Base-by-base conservation (phyloP, 768 basidiomycete genomes). In the Psilocybe cubensis region DNA sequence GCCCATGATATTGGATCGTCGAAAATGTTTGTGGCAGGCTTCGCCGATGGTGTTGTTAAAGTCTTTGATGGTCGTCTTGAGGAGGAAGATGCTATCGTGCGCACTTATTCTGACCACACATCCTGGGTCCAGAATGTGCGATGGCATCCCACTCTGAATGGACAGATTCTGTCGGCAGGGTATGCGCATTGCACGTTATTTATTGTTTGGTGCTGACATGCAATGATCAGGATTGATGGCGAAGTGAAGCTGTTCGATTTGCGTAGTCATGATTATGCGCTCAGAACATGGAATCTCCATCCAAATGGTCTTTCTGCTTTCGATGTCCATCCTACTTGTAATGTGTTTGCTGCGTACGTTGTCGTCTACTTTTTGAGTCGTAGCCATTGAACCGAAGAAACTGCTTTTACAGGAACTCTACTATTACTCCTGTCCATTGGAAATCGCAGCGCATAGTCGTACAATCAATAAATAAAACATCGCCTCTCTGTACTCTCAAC, bases 201-300 rank as follows among this genome's bases (percentile, higher is more conserved):
- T 20, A 17, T 20, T 7, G 25, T 24, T 33, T 21, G 24, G 33
- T 35, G 21, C 29, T 35, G 27, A 52, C 3, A 20, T 31, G 51
- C 50, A 38, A 35, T 31, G 10, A 18, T 14, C 63, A 98, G 97
- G 65, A 72, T 93, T 69, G 90, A 92, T 66, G 97, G 97, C 0
- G 87, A 92, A 64, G 89, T 97, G 40, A 91, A 91, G 65, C 73
- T 98, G 8, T 98, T 95, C 89, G 97, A 99, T 72, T 75, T 91
- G 27, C 87, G 97, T 53, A 80, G 83, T 17, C 63, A 79, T 2
- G 84, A 89, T 42, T 72, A 71, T 27, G 81, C 92, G 4, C 67
- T 84, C 11, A 77, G 84, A 47, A 81, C 83, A 35, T 86, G 90
- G 81, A 80, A 88, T 35, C 69, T 85, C 21, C 84, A 89, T 61